phyloP scores from a whole-genome alignment of 495 filamentous ascomycete genomes.

The Daldinia caldariorum region DNA sequence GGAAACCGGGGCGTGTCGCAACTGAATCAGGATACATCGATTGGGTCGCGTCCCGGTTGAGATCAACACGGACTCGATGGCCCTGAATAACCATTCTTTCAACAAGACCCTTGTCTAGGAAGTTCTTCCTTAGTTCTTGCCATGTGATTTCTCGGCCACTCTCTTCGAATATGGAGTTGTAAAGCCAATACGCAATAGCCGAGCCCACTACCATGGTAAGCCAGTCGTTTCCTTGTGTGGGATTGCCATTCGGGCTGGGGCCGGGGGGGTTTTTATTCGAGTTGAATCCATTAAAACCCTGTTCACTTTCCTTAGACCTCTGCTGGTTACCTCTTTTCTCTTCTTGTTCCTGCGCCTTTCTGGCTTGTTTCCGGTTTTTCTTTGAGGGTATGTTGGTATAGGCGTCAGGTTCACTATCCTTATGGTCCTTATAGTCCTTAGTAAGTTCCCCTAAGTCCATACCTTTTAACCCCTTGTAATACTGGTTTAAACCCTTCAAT shows the following conservation, averaged over 20 bases:
- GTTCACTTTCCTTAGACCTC: constrained; percentile 21
- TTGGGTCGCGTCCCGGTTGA: constrained; percentile 81
- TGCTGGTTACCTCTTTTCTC: constrained; percentile 39
- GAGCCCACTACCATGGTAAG: constrained; percentile 35
- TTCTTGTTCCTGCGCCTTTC: constrained; percentile 45
- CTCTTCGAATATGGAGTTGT: constrained; percentile 42
- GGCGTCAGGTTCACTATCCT: neutral
- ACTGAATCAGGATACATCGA: constrained; percentile 84
- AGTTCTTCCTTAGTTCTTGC: constrained; percentile 93
- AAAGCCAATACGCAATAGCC: constrained; percentile 44
- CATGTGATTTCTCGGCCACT: constrained; percentile 85
- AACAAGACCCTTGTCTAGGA: constrained; percentile 94
- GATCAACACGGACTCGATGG: constrained; percentile 79
- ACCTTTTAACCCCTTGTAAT: constrained; percentile 32
- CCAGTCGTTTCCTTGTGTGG: constrained; percentile 41
- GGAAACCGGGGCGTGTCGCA: constrained; percentile 72
- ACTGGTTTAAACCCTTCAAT: constrained; percentile 26
- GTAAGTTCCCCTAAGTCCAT: neutral
- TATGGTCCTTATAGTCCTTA: neutral
- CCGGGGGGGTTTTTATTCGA: constrained; percentile 33
- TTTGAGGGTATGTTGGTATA: neutral
- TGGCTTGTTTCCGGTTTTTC: constrained; percentile 28
- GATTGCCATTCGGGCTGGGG: constrained; percentile 25
- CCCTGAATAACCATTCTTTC: constrained; percentile 86
- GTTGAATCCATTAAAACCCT: constrained; percentile 34